Base-by-base conservation (phyloP, 2,329 filamentous ascomycete species). In the Xylaria sp. region DNA sequence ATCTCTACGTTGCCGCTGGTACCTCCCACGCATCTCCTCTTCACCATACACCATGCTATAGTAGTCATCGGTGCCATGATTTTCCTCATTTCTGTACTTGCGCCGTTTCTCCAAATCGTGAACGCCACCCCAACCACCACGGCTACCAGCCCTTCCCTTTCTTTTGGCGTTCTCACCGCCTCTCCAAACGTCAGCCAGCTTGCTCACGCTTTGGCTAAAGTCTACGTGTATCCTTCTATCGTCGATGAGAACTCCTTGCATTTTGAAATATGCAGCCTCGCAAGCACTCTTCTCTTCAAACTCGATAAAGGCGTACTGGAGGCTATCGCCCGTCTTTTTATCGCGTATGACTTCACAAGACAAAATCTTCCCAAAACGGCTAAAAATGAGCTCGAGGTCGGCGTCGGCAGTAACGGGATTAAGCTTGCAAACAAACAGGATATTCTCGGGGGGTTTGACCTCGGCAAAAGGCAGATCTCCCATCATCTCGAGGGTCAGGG, bases 251-350 rank as follows among this genome's bases (percentile, higher is more conserved):
- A 98, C 95, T 1, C 92, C 94, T 80, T 99, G 94, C 96, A 99
- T 99, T 83, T 99, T 99, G 84, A 97, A 96, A 78, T 98, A 99
- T 2, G 96, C 96, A 62, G 93, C 90, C 82, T 99, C 96, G 79
- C 96, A 98, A 62, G 95, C 92, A 73, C 91, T 89, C 82, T 98
- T 96, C 64, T 97, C 92, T 67, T 95, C 93, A 76, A 95, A 99
- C 79, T 99, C 96, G 77, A 99, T 97, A 75, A 99, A 99, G 1
- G 96, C 94, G 78, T 99, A 99, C 79, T 99, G 96, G 58, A 99
- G 83, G 77, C 94, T 97, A 81, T 99, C 96, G 3, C 94, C 94
- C 0, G 95, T 98, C 77, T 94, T 94, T 78, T 92, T 93, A 79
- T 99, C 96, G 58, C 95, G 88, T 71, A 99, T 98, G 41, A 99